Evolutionary conservation across 116 monocot genomes (phyloP), one percentile per base, ranked within the genome.

Genomic region (Posidonia oceanica): DNA sequence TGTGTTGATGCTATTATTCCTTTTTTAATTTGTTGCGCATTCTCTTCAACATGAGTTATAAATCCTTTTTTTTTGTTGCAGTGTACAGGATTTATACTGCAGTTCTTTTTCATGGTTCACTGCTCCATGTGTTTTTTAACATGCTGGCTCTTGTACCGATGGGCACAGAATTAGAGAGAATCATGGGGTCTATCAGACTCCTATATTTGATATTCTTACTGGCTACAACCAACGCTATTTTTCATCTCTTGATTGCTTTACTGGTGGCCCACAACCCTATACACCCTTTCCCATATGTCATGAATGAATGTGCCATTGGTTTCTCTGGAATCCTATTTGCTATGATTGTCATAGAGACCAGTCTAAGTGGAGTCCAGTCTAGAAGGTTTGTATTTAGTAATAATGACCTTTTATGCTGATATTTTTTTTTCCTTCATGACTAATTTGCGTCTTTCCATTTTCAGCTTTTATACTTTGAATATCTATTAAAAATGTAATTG

Each of bases 1-100:
- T 20, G 17, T 60, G 29, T 22, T 60, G 4, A 8, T 23, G 16
- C 3, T 22, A 23, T 60, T 22, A 60, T 22, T 7, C 18, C 7
- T 22, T 22, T 60, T 22, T 29, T 29, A 29, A 21, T 15, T 22
- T n/a, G 7, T 60, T 23, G 20, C 60, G 0, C 21, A 10, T 15
- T 60, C 20, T 60, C 29, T 20, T 23, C 48, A 48, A 48, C 7
- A 7, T 60, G 11, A 60, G 20, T 41, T 65, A 16, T 65, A 5
- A 7, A 20, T 41, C 18, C 40, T 39, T 41, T 65, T 23, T 12
- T 41, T 52, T 64, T 70, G 14, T 55, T 84, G 64, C 83, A 96
- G 91, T 91, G n/a, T 96, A 96, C 82, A 91, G 96, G 78, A 78
- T 89, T 57, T 96, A 81, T 77, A 87, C 91, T 16, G 72, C 96